Evolutionary conservation across 2,329 filamentous ascomycete species (phyloP), one percentile per base, ranked within the genome.

Genomic region (Colletotrichum abscissum): DNA sequence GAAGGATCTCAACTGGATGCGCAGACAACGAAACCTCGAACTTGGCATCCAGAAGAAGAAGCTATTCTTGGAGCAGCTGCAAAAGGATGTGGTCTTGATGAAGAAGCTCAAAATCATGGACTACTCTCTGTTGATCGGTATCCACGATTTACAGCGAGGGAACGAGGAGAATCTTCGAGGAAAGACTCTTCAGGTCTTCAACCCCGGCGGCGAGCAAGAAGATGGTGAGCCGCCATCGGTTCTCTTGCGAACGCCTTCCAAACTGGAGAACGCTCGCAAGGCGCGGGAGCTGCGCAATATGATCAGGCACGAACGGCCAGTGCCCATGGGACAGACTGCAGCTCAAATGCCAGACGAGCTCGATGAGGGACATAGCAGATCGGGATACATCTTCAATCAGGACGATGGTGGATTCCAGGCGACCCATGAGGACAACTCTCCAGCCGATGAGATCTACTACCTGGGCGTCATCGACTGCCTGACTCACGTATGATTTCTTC

Each of bases 391-490:
- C 76, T 99, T 98, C 82, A 98, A 98, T 81, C 91, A 92, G 72
- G 96, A 98, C 77, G 96, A 98, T 80, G 97, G 97, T 62, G 97
- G 97, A 3, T 95, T 98, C 83, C 89, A 92, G 77, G 96, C 97
- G 14, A 98, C 97, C 1, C 95, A 98, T 80, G 95, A 98, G 82
- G 92, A 98, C 82, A 93, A 97, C 75, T 85, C 87, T 19, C 91
- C 94, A 1, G 95, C 93, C 2, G 94, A 98, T 67, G 95, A 98
- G 83, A 95, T 99, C 55, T 99, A 99, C 83, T 99, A 99, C 81
- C 90, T 99, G 8, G 97, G 97, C 46, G 97, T 99, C 78, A 99
- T 99, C 82, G 97, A 99, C 84, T 99, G 97, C 82, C 87, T 99
- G 78, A 99, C 97, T 78, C 95, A 98, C 82, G 95, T 97, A 89